phyloP scores from a whole-genome alignment of 345 rosid species.

The Dimocarpus longan region DNA sequence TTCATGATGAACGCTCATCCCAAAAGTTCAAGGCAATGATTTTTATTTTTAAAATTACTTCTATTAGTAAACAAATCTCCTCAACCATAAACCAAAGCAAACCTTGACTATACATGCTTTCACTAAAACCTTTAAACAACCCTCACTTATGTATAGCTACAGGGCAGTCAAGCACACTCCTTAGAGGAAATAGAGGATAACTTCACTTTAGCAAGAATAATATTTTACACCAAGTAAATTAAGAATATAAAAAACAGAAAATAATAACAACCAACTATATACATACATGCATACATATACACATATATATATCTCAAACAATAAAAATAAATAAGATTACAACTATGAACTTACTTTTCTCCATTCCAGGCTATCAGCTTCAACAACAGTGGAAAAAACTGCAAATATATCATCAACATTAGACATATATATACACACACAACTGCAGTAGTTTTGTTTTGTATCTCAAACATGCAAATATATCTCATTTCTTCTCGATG shows the following conservation, averaged over 20 bases:
- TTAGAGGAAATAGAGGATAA: background rate
- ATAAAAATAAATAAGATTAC: background rate
- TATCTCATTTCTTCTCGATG: background rate
- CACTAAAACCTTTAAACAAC: background rate
- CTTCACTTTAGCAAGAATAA: background rate
- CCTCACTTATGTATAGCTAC: background rate
- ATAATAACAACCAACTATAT: too few species aligned
- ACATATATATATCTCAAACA: too few species aligned
- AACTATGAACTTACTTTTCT: slow-evolving; percentile 63
- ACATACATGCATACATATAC: too few species aligned
- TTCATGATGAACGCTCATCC: background rate
- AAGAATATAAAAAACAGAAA: background rate
- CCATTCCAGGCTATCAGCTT: slow-evolving; percentile 96
- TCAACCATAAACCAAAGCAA: background rate
- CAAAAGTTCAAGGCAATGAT: background rate
- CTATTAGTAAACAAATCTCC: background rate
- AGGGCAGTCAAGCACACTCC: background rate
- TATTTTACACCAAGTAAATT: background rate
- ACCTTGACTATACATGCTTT: background rate
- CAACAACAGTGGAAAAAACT: slow-evolving; percentile 93
- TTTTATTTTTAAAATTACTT: background rate
- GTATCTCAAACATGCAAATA: background rate
- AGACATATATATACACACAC: background rate
- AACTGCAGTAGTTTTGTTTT: background rate
- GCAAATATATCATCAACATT: slow-evolving; percentile 32